Evolutionary conservation across 2,329 filamentous ascomycete species (phyloP).

Genomic region (Alternaria longipes): DNA sequence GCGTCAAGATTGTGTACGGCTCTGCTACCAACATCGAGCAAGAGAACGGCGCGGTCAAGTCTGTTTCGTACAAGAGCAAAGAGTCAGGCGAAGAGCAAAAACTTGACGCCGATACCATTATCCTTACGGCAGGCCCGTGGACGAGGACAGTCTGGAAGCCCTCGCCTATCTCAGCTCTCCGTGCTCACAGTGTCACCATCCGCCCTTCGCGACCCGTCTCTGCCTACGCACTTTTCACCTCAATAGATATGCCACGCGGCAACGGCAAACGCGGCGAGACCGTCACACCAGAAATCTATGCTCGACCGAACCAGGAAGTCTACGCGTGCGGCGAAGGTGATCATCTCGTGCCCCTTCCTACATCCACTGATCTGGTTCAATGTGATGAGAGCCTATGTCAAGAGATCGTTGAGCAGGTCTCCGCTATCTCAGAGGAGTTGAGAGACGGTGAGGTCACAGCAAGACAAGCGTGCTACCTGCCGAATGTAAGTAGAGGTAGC

Average conservation of each 20-base stretch:
- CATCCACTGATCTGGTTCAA: slow-evolving; percentile 76
- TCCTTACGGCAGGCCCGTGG: slow-evolving; percentile 71
- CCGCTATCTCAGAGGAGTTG: slow-evolving; percentile 62
- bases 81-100: slow-evolving; percentile 55
- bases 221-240: slow-evolving; percentile 84
- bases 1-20: slow-evolving; percentile 69
- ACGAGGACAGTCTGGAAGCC: slow-evolving; percentile 62
- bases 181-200: slow-evolving; percentile 71
- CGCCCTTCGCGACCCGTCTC: slow-evolving; percentile 67
- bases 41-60: slow-evolving; percentile 64
- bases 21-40: slow-evolving; percentile 74
- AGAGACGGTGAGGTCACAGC: slow-evolving; percentile 67
- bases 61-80: slow-evolving; percentile 70
- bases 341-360: slow-evolving; percentile 74
- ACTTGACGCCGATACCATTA: slow-evolving; percentile 65
- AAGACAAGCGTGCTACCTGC: slow-evolving; percentile 92
- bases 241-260: slow-evolving; percentile 76
- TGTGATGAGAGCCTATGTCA: slow-evolving; percentile 81
- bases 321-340: slow-evolving; percentile 97
- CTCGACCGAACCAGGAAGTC: slow-evolving; percentile 85
- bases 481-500: slow-evolving; percentile 70
- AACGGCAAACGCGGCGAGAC: slow-evolving; percentile 51
- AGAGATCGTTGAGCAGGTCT: slow-evolving; percentile 83
- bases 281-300: slow-evolving; percentile 92
- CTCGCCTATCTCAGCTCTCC: slow-evolving; percentile 67